Percentiles rank a stretch among this genome's conserved stretches.
These are phyloP conservation scores for Immersiporthe knoxdaviesiana DNA, from an alignment of 2,329 filamentous ascomycete species.

Conservation along the genomic window DNA sequence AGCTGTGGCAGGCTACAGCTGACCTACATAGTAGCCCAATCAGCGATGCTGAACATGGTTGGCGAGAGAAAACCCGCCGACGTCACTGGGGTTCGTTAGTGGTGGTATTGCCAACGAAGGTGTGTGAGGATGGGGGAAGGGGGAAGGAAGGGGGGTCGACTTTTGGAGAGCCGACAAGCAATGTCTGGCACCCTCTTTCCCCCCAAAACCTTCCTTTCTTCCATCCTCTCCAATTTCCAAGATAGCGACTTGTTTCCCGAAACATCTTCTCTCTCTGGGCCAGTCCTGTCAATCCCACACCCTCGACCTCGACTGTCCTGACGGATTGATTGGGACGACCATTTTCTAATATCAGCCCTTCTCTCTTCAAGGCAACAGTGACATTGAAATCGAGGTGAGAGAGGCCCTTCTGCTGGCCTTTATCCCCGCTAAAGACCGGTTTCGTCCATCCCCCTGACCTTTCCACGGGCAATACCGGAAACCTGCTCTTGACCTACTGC, in stretches of 20 bases:
- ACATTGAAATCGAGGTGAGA: neutral
- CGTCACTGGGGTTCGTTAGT: constrained; percentile 2
- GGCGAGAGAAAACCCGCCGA: neutral
- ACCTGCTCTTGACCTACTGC: neutral
- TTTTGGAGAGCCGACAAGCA: neutral
- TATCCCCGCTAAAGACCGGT: constrained; percentile 2
- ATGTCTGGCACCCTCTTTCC: no score
- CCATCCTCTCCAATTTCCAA: neutral
- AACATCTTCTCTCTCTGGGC: neutral
- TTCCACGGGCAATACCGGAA: constrained; percentile 5
- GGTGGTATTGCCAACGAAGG: neutral
- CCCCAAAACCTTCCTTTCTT: neutral
- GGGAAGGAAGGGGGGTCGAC: no score
- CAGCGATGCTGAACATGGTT: neutral
- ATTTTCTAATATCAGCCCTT: neutral
- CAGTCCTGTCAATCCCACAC: neutral
- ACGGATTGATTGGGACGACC: neutral
- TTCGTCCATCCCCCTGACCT: neutral
- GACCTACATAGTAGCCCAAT: neutral
- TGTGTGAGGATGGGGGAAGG: no score
- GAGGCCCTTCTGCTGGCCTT: neutral
- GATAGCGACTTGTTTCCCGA: neutral
- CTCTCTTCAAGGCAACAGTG: neutral
- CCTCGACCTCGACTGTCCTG: neutral
- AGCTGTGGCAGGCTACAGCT: neutral